These are phyloP conservation scores for Serendipita sp. DNA, from an alignment of 768 basidiomycete species.

Conservation along the genomic window DNA sequence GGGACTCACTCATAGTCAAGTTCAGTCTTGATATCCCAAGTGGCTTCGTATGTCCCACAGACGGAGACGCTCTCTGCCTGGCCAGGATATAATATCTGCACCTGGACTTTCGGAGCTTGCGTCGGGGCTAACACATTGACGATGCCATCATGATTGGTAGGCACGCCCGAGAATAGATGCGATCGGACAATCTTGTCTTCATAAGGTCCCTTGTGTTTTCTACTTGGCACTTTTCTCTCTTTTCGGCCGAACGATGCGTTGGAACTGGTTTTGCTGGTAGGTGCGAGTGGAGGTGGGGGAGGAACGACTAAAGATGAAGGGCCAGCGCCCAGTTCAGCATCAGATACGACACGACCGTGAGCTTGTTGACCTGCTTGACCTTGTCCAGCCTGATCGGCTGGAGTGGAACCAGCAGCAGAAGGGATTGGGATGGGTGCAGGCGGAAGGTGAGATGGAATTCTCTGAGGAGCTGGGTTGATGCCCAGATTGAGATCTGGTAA, in stretches of 20 bases:
- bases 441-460: neutral
- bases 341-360: neutral
- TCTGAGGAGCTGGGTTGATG: neutral
- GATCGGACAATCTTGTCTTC: neutral
- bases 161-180: neutral
- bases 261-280: neutral
- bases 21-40: neutral
- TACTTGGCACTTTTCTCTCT: neutral
- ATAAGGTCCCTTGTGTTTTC: neutral
- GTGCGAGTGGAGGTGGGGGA: neutral
- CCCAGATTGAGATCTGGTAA: conserved; percentile 5
- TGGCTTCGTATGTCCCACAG: neutral
- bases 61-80: neutral
- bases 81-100: neutral
- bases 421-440: neutral
- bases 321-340: neutral
- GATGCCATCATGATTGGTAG: neutral
- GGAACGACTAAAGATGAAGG: neutral
- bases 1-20: neutral
- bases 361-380: neutral
- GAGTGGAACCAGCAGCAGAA: neutral
- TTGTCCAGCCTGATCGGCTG: neutral
- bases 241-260: neutral
- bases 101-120: neutral
- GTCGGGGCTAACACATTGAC: neutral